Conservation (phyloP, 202 grass and related monocot species). For the Schoenoplectus triqueter region DNA sequence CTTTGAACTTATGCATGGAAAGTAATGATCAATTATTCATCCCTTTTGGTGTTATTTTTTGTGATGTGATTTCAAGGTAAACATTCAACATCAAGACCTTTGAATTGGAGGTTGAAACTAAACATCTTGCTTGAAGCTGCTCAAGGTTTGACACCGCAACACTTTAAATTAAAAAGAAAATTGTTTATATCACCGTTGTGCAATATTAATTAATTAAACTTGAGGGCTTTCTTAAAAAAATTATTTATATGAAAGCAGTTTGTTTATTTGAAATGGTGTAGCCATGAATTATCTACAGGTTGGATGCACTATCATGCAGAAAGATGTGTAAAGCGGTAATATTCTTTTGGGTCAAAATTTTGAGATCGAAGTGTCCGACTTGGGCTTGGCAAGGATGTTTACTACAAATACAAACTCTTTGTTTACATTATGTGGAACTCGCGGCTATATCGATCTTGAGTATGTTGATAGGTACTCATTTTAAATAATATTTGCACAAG, state of each 20-base stretch:
- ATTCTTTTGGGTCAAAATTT: constrained; percentile 49
- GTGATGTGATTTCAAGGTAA: constrained; percentile 29
- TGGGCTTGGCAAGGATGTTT: constrained; percentile 50
- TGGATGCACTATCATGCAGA: constrained; percentile 51
- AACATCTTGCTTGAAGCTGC: constrained; percentile 46
- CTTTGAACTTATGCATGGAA: neutral
- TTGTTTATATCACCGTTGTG: no score
- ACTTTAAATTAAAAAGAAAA: no score
- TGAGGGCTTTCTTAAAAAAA: no score
- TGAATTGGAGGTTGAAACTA: constrained; percentile 43
- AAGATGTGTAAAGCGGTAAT: constrained; percentile 53
- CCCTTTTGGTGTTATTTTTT: neutral
- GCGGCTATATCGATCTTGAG: constrained; percentile 53
- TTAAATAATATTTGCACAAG: no score
- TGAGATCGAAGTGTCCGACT: constrained; percentile 54
- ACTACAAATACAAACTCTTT: constrained; percentile 1
- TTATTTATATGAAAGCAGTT: neutral
- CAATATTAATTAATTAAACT: no score
- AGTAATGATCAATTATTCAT: neutral
- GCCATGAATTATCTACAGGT: constrained; percentile 53
- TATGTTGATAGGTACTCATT: neutral
- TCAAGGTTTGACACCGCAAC: constrained; percentile 38
- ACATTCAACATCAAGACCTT: neutral
- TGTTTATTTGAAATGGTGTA: neutral
- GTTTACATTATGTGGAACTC: constrained; percentile 39